These are phyloP conservation scores for Paramecium primaurelia DNA, from an alignment of 73 alveolate species.

Conservation along the genomic window DNA sequence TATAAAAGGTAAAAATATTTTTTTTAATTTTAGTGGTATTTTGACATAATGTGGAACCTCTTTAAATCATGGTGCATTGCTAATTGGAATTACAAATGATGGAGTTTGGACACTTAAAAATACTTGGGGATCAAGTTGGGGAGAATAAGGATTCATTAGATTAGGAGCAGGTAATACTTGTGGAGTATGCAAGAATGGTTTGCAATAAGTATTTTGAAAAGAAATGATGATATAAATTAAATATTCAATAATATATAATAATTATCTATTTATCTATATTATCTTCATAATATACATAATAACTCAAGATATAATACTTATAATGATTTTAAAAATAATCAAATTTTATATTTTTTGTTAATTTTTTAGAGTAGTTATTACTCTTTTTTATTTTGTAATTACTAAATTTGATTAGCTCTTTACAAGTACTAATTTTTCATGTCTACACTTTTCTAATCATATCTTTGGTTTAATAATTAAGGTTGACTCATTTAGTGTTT, in stretches of 20 bases:
- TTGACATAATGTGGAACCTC: slow-evolving; percentile 8
- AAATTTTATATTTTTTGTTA: slow-evolving; percentile 33
- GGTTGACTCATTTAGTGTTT: slow-evolving; percentile 23
- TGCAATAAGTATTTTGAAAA: background rate
- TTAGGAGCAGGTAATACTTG: slow-evolving; percentile 50
- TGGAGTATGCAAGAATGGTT: slow-evolving; percentile 4
- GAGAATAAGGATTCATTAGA: slow-evolving; percentile 61
- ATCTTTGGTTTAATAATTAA: background rate
- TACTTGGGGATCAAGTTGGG: slow-evolving; percentile 73
- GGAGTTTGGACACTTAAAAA: slow-evolving; percentile 61
- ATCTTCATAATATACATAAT: background rate
- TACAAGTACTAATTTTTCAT: slow-evolving; percentile 27
- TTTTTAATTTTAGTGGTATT: background rate
- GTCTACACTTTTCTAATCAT: background rate
- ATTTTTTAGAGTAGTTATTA: background rate
- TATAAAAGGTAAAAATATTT: background rate
- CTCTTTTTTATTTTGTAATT: background rate
- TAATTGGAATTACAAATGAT: slow-evolving; percentile 47
- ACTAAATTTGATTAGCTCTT: slow-evolving; percentile 33
- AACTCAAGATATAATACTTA: background rate
- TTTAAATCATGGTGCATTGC: slow-evolving; percentile 60
- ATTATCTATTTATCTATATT: too few species aligned
- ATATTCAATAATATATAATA: too few species aligned
- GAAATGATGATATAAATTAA: background rate
- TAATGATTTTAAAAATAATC: background rate